Evolutionary conservation across 2,329 filamentous ascomycete genomes (phyloP).

Genomic region (Neofusicoccum umdonicola): DNA sequence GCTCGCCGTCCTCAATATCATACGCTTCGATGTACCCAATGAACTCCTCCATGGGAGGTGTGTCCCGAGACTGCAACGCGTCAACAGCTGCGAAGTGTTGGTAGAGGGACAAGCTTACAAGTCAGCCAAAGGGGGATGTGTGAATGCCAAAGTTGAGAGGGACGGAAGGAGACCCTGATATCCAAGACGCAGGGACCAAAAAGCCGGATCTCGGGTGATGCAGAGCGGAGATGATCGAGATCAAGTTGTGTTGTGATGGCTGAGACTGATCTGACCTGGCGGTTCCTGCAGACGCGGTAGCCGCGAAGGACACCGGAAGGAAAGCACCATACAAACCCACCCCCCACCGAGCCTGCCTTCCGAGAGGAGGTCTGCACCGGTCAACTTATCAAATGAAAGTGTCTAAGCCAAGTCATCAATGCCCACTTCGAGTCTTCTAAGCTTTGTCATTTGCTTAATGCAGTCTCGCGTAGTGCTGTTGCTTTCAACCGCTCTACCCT

Average conservation of each 20-base stretch:
- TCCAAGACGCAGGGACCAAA: not conserved
- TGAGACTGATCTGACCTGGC: not conserved
- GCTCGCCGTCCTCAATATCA: constrained; percentile 3
- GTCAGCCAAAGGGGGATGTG: not conserved
- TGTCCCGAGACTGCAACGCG: not conserved
- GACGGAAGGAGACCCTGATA: not conserved
- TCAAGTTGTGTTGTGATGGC: not conserved
- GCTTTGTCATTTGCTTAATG: too few species aligned
- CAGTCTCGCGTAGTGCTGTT: too few species aligned
- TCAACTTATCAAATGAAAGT: too few species aligned
- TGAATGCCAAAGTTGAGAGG: not conserved
- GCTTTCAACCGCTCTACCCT: too few species aligned
- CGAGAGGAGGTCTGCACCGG: not conserved
- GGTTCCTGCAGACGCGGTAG: not conserved
- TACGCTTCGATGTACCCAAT: constrained; percentile 8
- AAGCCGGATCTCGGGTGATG: not conserved
- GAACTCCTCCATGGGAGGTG: constrained; percentile 8
- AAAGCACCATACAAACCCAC: too few species aligned
- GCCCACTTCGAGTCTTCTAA: too few species aligned
- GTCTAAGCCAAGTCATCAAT: too few species aligned
- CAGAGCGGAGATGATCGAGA: not conserved
- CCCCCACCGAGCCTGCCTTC: not conserved
- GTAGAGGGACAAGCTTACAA: not conserved
- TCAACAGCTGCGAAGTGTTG: not conserved
- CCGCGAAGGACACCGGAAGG: not conserved